Evolutionary conservation across 2,329 filamentous ascomycete species (phyloP).

Genomic region (Escovopsis sp.): DNA sequence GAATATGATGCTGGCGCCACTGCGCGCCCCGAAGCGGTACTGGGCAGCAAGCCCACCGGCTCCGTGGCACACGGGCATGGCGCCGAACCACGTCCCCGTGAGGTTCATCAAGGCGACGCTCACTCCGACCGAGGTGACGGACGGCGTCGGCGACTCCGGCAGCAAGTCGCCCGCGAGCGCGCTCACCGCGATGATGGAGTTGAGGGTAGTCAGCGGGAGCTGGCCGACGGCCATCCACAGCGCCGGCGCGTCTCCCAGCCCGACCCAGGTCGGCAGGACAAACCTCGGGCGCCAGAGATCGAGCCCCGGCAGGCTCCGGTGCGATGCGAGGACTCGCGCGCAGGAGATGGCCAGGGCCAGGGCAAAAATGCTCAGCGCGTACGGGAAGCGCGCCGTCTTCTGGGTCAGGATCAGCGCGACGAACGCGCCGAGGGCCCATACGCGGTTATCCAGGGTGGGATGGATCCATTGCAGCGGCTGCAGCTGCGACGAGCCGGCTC

Average conservation of each 20-base stretch:
- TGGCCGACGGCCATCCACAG: conserved; percentile 62
- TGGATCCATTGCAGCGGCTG: conserved; percentile 52
- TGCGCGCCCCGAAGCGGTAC: conserved; percentile 80
- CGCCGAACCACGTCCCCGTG: conserved; percentile 75
- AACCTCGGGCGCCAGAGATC: conserved; percentile 45
- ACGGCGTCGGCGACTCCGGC: conserved; percentile 50
- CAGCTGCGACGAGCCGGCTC: conserved; percentile 56
- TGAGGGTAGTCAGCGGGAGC: conserved; percentile 79
- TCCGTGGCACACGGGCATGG: conserved; percentile 91
- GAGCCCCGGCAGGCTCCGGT: conserved; percentile 33
- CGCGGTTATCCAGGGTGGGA: conserved; percentile 60
- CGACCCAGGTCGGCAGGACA: conserved; percentile 20
- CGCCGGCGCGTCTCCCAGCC: conserved; percentile 17
- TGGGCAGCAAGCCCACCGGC: conserved; percentile 84
- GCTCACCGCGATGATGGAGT: conserved; percentile 79
- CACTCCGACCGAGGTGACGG: conserved; percentile 62
- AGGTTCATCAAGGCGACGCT: conserved; percentile 80
- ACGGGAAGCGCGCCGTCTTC: conserved; percentile 54
- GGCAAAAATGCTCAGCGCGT: conserved; percentile 58
- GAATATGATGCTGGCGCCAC: conserved; percentile 68
- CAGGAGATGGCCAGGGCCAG: conserved; percentile 53
- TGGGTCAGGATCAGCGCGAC: conserved; percentile 54
- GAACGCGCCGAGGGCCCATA: conserved; percentile 66
- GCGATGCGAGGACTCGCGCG: conserved; percentile 19
- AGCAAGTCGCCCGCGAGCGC: conserved; percentile 67